Conservation (phyloP, 169 alveolate species). For the Plasmodium sp. region DNA sequence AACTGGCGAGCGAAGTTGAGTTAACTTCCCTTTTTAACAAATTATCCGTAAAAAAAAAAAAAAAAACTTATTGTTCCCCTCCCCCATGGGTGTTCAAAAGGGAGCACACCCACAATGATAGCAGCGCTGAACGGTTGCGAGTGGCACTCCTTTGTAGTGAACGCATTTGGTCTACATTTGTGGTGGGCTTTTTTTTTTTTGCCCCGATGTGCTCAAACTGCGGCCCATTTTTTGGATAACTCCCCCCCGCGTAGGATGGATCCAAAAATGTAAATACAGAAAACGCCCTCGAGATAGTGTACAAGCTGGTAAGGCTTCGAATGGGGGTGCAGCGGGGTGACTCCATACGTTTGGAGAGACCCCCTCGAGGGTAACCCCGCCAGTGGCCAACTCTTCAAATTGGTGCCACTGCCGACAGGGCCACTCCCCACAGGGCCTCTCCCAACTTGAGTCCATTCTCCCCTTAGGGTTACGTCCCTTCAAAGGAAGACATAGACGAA, state of each 20-base stretch:
- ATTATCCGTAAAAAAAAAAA: constrained; percentile 37
- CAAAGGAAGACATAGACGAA: constrained; percentile 58
- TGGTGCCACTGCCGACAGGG: neutral
- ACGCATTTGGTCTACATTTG: neutral
- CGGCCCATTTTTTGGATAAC: neutral
- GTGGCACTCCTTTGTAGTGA: neutral
- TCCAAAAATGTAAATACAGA: constrained; percentile 19
- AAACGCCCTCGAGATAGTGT: constrained; percentile 26
- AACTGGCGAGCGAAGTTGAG: constrained; percentile 29
- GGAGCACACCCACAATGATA: neutral
- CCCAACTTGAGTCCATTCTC: neutral
- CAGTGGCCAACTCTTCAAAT: neutral
- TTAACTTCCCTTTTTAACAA: constrained; percentile 53
- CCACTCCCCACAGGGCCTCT: neutral
- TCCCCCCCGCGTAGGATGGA: constrained; percentile 21
- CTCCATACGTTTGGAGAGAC: neutral
- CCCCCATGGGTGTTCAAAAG: neutral
- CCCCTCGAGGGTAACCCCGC: neutral
- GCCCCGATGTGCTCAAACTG: neutral
- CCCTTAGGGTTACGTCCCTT: constrained; percentile 59
- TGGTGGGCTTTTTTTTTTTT: neutral
- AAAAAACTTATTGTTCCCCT: neutral
- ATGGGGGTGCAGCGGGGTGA: neutral
- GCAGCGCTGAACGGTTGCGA: neutral
- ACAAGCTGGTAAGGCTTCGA: constrained; percentile 19